Base-by-base conservation (phyloP, 352 stramenopile species). In the Thalassiosira ordinaria region DNA sequence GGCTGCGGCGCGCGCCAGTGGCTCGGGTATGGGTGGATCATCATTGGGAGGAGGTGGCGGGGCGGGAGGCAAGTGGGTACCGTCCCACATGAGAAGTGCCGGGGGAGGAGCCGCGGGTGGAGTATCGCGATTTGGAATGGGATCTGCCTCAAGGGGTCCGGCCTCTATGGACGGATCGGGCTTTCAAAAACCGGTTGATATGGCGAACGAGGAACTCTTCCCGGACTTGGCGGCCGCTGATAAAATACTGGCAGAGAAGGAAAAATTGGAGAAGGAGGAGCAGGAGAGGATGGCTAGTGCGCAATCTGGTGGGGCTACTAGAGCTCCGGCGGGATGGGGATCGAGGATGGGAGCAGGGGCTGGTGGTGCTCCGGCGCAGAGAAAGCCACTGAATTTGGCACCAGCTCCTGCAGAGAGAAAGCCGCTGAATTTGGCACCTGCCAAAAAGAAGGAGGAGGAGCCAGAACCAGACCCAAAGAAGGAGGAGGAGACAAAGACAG, bases 191-290 rank as follows among this genome's bases (percentile, higher is more conserved):
- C 70, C 84, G 41, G 52, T 93, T 0, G 82, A 94, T 67, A 82
- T 79, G 20, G 29, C 85, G 29, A 82, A 88, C 63, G 88, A 94
- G 74, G 82, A 92, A 47, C 57, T 93, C 1, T 94, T 94, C 59
- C 90, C 90, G 13, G 90, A 94, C 73, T 74, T 94, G 52, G 88
- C 88, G 7, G 70, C 77, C 7, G 89, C 89, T 2, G 87, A 91
- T 65, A 85, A 83, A 61, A 93, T 94, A 76, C 67, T 94, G 60
- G 83, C 89, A 60, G 78, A 91, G 41, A 86, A 92, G 69, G 86
- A 93, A 57, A 55, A 75, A 18, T 46, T 82, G 41, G 63, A 84
- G 53, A 80, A 87, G 64, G 27, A 52, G 47, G 66, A 73, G 39
- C 44, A 62, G 41, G 47, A 80, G 27, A 33, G 53, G 37, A 77